Evolutionary conservation across 176 grass and related monocot genomes (phyloP).

Genomic region (Themeda triandra): DNA sequence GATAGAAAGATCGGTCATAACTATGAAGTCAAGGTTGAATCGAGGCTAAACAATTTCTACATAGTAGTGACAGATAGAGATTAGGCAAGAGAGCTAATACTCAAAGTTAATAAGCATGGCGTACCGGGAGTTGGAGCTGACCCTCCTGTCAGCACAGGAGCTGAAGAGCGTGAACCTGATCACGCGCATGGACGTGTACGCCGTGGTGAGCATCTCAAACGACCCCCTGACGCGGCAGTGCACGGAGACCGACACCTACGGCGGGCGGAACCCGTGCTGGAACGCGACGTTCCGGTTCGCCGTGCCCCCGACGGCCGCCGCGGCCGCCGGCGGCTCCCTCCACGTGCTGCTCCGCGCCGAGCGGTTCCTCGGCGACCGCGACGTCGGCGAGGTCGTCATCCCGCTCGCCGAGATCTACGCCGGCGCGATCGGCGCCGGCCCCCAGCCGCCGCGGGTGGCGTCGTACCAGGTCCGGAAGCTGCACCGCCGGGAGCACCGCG

Average conservation of each 20-base stretch:
- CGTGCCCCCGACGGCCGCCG: conserved; percentile 30
- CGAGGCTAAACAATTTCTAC: neutral
- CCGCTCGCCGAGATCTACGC: conserved; percentile 42
- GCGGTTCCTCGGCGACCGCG: conserved; percentile 61
- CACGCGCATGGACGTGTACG: conserved; percentile 72
- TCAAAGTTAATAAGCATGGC: conserved; percentile 39
- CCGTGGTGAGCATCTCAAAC: conserved; percentile 48
- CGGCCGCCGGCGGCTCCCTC: neutral
- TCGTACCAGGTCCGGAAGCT: conserved; percentile 61
- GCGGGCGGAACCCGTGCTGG: conserved; percentile 60
- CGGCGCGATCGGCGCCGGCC: neutral
- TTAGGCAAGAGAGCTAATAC: no score
- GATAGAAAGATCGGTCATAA: no score
- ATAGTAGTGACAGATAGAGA: neutral
- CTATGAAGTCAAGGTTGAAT: no score
- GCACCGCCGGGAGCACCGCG: conserved; percentile 38
- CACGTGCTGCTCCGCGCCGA: conserved; percentile 64
- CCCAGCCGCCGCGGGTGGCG: conserved; percentile 23
- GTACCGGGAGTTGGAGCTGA: conserved; percentile 60
- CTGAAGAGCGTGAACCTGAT: conserved; percentile 74
- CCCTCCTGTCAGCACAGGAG: conserved; percentile 54
- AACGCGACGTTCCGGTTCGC: conserved; percentile 51
- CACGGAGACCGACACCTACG: conserved; percentile 49
- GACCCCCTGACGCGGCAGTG: conserved; percentile 44
- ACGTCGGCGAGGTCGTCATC: conserved; percentile 61